Base-by-base conservation (phyloP, 208 protist species). In the Polymyxa betae region DNA sequence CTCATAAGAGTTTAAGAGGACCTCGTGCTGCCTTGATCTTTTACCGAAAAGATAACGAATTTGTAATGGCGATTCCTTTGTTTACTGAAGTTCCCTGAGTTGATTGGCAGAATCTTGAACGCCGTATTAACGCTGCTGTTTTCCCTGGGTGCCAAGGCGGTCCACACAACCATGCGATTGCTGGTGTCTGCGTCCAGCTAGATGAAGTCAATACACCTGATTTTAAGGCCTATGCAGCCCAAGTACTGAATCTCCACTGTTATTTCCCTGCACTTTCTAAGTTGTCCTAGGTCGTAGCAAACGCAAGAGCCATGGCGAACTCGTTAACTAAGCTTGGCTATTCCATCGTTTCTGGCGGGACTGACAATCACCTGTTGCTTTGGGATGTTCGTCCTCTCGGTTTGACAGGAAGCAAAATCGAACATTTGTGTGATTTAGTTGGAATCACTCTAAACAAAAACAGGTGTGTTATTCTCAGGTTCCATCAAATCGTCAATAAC, bases 1-100 rank as follows among this genome's bases (percentile, higher is more conserved):
- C 98, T 41, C 99, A 99, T 96, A 99, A 99, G 96, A 98, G 98
- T 38, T 95, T 99, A 0, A 96, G 98, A 90, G 98, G 98, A n/a
- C 98, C 98, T 60, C 92, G 93, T 78, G 89, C 90, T 0, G 93
- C 90, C 38, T 95, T 99, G 88, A 99, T 99, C 93, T 99, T 99
- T 93, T 99, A 94, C 95, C 94, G 97, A 49, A 97, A 97, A 91
- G 96, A 96, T 78, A 45, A 72, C 46, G n/a, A 24, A 24, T 60
- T 60, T 24, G 49, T 60, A 60, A 29, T 60, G 5, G 5, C 24
- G 16, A 29, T 45, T 0, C 12, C 49, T 29, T 60, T 60, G 49
- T 32, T 12, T 87, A 88, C 46, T 32, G 49, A 29, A 43, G 0
- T 89, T 49, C 10, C 72, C 91, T 24, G 5, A 24, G 24, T 24